Percentiles rank a stretch among this genome's conserved stretches.
Evolutionary conservation across 371 early-diverging fungal genomes (phyloP).

Genomic region (Mucor lusitanicus): DNA sequence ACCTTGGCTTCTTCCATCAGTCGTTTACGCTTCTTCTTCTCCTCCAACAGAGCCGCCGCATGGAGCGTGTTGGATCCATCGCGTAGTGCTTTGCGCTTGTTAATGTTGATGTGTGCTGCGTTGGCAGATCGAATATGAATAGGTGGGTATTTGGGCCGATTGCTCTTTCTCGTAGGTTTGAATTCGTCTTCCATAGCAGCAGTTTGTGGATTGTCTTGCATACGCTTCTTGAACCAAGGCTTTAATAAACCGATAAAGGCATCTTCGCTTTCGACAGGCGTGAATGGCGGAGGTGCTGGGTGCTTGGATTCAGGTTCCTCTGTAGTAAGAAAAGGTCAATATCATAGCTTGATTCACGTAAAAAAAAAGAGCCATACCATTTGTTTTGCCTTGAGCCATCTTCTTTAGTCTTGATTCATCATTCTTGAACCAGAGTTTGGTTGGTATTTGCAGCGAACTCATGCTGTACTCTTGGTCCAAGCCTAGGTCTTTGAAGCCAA

Average conservation of each 20-base stretch:
- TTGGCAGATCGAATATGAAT: slow-evolving; percentile 36
- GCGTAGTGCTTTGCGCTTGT: slow-evolving; percentile 10
- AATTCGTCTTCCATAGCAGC: slow-evolving; percentile 53
- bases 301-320: slow-evolving; percentile 31
- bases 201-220: slow-evolving; percentile 38
- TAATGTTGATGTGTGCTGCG: neutral
- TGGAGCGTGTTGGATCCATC: slow-evolving; percentile 29
- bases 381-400: neutral
- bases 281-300: slow-evolving; percentile 62
- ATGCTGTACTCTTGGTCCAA: slow-evolving; percentile 62
- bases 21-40: slow-evolving; percentile 52
- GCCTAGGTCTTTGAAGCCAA: slow-evolving; percentile 87
- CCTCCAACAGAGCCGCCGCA: slow-evolving; percentile 13
- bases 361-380: neutral
- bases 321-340: neutral
- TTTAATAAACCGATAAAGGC: slow-evolving; percentile 71
- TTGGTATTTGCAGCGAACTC: slow-evolving; percentile 27
- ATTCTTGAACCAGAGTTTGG: slow-evolving; percentile 17
- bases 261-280: slow-evolving; percentile 49
- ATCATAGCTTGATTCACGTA: too few species aligned
- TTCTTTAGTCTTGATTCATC: neutral
- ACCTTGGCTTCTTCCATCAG: slow-evolving; percentile 51
- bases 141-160: slow-evolving; percentile 52
- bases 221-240: slow-evolving; percentile 63
- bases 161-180: slow-evolving; percentile 30